These are phyloP conservation scores for Alternaria metachromatica DNA, from an alignment of 2,329 filamentous ascomycete species.

Conservation along the genomic window DNA sequence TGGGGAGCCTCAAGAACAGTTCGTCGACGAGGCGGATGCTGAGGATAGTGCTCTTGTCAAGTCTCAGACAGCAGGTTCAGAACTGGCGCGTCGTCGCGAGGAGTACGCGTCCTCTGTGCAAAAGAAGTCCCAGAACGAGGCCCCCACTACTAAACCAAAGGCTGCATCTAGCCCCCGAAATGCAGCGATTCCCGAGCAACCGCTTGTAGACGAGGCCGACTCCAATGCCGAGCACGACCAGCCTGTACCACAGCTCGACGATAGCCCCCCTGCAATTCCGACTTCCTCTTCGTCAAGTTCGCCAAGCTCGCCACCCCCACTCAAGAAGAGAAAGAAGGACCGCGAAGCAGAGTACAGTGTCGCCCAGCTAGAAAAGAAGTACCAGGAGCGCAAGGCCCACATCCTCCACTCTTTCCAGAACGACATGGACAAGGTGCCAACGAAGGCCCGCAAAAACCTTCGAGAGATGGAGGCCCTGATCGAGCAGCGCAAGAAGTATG, in stretches of 20 bases:
- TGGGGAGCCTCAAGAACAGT: neutral
- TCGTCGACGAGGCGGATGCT: neutral
- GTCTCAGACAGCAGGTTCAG: neutral
- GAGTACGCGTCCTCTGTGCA: conserved; percentile 1
- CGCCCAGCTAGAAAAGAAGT: neutral
- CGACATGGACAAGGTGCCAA: neutral
- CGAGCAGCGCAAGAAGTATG: neutral
- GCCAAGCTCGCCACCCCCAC: neutral
- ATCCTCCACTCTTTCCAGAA: neutral
- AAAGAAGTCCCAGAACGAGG: neutral
- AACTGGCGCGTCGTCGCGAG: conserved; percentile 10
- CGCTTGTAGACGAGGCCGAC: neutral
- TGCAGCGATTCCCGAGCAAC: neutral
- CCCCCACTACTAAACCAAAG: neutral
- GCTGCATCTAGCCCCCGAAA: neutral
- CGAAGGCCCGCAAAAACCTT: neutral
- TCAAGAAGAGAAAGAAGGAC: neutral
- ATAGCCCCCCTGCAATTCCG: neutral
- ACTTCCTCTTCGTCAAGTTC: neutral
- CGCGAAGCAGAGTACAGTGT: neutral
- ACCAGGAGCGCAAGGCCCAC: neutral
- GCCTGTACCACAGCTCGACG: neutral
- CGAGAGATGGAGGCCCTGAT: neutral
- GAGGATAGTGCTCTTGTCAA: neutral
- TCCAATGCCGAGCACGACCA: neutral